phyloP scores from a whole-genome alignment of 2,329 filamentous ascomycete genomes.

The Scedosporium dehoogii region DNA sequence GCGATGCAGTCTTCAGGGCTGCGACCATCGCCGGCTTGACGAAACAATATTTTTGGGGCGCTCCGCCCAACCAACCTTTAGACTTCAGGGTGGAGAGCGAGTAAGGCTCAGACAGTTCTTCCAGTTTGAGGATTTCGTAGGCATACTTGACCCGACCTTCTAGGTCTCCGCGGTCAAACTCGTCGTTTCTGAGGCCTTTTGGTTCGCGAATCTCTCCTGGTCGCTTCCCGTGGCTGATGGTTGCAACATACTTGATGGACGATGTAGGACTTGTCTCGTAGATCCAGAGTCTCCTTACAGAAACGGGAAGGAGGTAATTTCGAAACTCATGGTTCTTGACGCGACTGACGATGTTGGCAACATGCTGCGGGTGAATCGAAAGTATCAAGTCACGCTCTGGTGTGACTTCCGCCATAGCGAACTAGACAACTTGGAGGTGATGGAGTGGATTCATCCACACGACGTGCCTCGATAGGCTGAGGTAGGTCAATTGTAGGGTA shows the following conservation, averaged over 20 bases:
- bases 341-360: slow-evolving; percentile 33
- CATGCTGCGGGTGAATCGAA: slow-evolving; percentile 31
- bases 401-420: slow-evolving; percentile 13
- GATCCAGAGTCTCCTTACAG: slow-evolving; percentile 44
- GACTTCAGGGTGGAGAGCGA: background rate
- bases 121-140: slow-evolving; percentile 29
- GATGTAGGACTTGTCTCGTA: slow-evolving; percentile 37
- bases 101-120: background rate
- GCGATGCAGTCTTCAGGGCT: background rate
- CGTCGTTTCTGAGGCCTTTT: slow-evolving; percentile 34
- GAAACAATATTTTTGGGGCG: background rate
- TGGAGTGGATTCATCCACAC: no score
- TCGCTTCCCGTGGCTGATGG: slow-evolving; percentile 31
- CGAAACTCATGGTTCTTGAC: slow-evolving; percentile 44
- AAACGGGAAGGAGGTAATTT: slow-evolving; percentile 35
- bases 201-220: slow-evolving; percentile 37
- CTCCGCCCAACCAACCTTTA: background rate
- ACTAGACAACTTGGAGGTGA: no score
- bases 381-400: slow-evolving; percentile 24
- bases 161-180: slow-evolving; percentile 7
- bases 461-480: no score
- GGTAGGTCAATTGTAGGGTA: no score
- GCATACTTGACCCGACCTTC: slow-evolving; percentile 19
- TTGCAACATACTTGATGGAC: slow-evolving; percentile 42
- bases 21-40: background rate